phyloP scores from a whole-genome alignment of 106 monocot genomes.

The Allium sativum region DNA sequence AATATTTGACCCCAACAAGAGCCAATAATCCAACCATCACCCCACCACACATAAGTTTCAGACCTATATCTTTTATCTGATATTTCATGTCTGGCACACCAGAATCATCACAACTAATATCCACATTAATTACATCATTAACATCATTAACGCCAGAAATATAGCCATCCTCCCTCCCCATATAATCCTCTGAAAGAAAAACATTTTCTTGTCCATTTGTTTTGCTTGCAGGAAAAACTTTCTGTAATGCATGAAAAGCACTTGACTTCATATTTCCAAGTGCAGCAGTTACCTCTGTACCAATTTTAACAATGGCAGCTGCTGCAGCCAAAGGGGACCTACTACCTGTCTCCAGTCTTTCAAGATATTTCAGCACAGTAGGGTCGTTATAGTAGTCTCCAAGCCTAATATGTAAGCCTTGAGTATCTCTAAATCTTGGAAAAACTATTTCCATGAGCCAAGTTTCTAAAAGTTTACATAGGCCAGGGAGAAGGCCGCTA shows the following conservation, averaged over 20 bases:
- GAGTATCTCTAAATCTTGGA: conserved; percentile 80
- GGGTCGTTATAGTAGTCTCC: conserved; percentile 90
- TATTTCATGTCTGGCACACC: conserved; percentile 18
- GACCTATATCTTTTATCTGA: conserved; percentile 32
- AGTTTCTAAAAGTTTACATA: conserved; percentile 84
- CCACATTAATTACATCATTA: conserved; percentile 13
- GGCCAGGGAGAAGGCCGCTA: conserved; percentile 62
- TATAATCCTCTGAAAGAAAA: conserved; percentile 4
- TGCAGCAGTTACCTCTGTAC: conserved; percentile 67
- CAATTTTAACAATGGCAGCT: conserved; percentile 75
- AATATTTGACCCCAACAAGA: conserved; percentile 38
- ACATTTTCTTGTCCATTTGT: conserved; percentile 13
- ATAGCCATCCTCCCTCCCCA: not conserved
- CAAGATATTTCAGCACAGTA: conserved; percentile 65
- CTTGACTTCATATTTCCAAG: conserved; percentile 62
- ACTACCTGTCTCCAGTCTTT: conserved; percentile 58
- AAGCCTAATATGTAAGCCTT: conserved; percentile 47
- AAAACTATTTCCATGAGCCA: conserved; percentile 79
- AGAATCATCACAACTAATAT: conserved; percentile 15
- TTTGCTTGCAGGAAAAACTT: conserved; percentile 52
- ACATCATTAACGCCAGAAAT: conserved; percentile 8
- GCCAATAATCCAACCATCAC: conserved; percentile 50
- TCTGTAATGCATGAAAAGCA: conserved; percentile 55
- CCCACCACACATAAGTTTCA: conserved; percentile 70
- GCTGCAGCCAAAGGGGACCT: conserved; percentile 79